Evolutionary conservation across 257 asterid species (phyloP), one percentile per base, ranked within the genome.

Genomic region (Scutellaria barbata): DNA sequence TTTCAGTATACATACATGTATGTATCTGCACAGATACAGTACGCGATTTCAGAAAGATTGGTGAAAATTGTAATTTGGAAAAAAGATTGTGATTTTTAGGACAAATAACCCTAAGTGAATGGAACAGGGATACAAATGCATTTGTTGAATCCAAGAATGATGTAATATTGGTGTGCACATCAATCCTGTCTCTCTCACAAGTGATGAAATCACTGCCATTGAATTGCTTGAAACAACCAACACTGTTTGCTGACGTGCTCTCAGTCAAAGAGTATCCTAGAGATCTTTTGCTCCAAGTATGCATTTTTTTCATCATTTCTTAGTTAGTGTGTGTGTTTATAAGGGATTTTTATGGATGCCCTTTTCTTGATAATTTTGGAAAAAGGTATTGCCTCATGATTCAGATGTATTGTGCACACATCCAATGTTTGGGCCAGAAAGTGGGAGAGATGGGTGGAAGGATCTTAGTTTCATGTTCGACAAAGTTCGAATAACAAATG

Each of bases 391-490:
- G 79, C 97, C 98, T 7, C 63, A n/a, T 25, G 96, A 88, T 18
- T 83, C 88, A 0, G 98, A 92, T 64, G 83, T 92, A 81, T 79
- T 92, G 20, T 92, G 98, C 85, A 88, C 97, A 7, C 98, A 93
- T 66, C 98, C 98, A 0, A 90, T 93, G 98, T 93, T 93, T 48
- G 98, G 98, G 59, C 98, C 98, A 1, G 88, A 89, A 40, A 93
- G 98, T 39, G 98, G 98, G 35, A 82, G 75, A 63, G 68, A 87
- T 80, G 96, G 98, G 33, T 93, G 98, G 98, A 72, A 55, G 9
- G 89, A 71, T 60, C 87, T 93, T 52, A 58, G 71, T 55, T 89
- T 93, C 74, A 84, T 90, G 92, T 90, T 74, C 40, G 95, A 93
- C 22, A 90, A 76, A 74, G 87, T 87, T 41, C 86, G 95, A 41